Evolutionary conservation across 192 early-diverging fungal species (phyloP), one percentile per base, ranked within the genome.

Genomic region (Coemansia sp.): DNA sequence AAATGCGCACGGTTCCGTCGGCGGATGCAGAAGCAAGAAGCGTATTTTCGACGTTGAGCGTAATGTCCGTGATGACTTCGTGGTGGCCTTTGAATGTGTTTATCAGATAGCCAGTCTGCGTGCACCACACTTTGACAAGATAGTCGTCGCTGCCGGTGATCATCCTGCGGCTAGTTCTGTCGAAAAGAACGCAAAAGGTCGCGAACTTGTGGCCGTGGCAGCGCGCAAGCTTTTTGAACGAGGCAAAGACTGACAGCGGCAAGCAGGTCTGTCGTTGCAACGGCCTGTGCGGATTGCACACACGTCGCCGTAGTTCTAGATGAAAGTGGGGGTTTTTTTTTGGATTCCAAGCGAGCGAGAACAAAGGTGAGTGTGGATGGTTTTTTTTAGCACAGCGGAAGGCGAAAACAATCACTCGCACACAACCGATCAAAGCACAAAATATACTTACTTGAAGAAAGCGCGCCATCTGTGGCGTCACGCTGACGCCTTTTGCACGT

Each of bases 141-240:
- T 85, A 90, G 71, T 95, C 93, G 72, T 95, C 93, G 74, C 90
- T 92, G 57, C 92, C 93, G 58, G 93, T 95, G 48, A 92, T 87
- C 56, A 92, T 82, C 15, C 91, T 83, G 35, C 82, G 76, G 19
- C 88, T 86, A 0, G 90, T 87, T 49, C 83, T 82, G 74, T 95
- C 93, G 69, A 93, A 93, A 41, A 85, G 71, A 17, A 88, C 82
- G 70, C 88, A 92, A 65, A 86, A 95, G n/a, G 86, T 87, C 25
- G 90, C 84, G 57, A 75, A 85, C 46, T 88, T 82, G 78, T 95
- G 93, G 8, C 93, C 93, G 50, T 84, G 84, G 61, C 90, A 82
- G 17, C 84, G 82, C 22, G 88, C 85, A 13, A 89, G 71, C 77
- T 85, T 71, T 41, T 76, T 43, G 52, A 73, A 84, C 19, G 68